Base-by-base conservation (phyloP, 1,139 yeast species). In the Yamadazyma spencermartinsiae region DNA sequence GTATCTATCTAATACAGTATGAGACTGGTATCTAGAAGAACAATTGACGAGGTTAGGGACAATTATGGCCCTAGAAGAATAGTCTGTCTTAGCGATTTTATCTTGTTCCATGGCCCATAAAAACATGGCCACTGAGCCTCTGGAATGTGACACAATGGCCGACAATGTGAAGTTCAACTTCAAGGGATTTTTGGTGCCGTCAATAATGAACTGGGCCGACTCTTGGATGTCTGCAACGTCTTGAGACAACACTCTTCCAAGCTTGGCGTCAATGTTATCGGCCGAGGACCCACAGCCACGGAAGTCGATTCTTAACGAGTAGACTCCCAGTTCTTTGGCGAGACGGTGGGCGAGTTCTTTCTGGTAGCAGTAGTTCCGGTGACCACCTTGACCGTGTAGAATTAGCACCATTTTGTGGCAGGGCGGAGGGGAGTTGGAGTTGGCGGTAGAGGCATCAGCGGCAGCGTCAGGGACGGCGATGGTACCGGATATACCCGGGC, bases 361-460 rank as follows among this genome's bases (percentile, higher is more conserved):
- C 49, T 84, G 90, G 60, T 85, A 89, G 44, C 87, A 79, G 57
- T 87, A 84, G 62, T 86, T 78, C 46, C 89, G 76, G 56, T 89
- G 95, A 0, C 96, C 95, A 0, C 82, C 89, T 47, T 80, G 85
- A 2, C 97, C 98, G 55, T 90, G 97, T 17, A 72, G 47, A 25
- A 72, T 56, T 35, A 72, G 49, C 2, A 71, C 75, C 21, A 59
- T 61, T 47, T 68, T 69, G 37, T 60, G 61, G 30, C 72, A 66
- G 2, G 65, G 58, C 2, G 76, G 76, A 4, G 66, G 65, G 33
- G 48, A 52, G 1, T 62, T 64, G n/a, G n/a, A n/a, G 8, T 32
- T 34, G 2, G 59, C 55, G 35, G 48, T 50, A 9, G 54, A 60
- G 1, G 51, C 41, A 33, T 60, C 62, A 5, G 48, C 61, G 0